Conservation (phyloP, 495 filamentous ascomycete genomes). For the Niebla homalea region DNA sequence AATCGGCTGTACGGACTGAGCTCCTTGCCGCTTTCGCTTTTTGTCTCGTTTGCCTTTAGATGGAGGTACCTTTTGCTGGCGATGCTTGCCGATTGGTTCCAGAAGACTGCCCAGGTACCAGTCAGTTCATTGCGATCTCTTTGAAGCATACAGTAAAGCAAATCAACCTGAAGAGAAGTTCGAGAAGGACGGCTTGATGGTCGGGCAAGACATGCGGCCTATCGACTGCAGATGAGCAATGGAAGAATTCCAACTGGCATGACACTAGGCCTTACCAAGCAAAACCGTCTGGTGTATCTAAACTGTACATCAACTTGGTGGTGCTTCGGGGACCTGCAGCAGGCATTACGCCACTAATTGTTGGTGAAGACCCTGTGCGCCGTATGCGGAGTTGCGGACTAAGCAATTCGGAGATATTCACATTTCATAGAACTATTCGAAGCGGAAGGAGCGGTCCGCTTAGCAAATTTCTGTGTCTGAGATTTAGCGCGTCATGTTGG, state of each 20-base stretch:
- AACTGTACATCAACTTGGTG: conserved; percentile 23
- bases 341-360: not conserved
- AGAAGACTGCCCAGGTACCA: conserved; percentile 23
- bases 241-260: not conserved
- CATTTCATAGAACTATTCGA: not conserved
- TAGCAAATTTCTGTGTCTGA: not conserved
- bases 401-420: conserved; percentile 7
- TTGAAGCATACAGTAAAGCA: not conserved
- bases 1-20: not conserved
- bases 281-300: conserved; percentile 20
- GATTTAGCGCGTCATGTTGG: conserved; percentile 4
- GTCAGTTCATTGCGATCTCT: not conserved
- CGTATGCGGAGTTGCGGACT: too few species aligned
- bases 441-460: conserved; percentile 1
- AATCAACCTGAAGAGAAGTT: conserved; percentile 22
- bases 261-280: conserved; percentile 6
- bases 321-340: conserved; percentile 1
- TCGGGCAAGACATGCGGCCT: conserved; percentile 16
- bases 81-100: conserved; percentile 40
- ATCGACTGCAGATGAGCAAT: not conserved
- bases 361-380: not conserved
- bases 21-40: conserved; percentile 17
- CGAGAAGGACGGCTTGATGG: conserved; percentile 19
- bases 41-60: conserved; percentile 40
- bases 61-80: conserved; percentile 28